phyloP scores from a whole-genome alignment of 2,329 filamentous ascomycete species.

The Aspergillus luchuensis region DNA sequence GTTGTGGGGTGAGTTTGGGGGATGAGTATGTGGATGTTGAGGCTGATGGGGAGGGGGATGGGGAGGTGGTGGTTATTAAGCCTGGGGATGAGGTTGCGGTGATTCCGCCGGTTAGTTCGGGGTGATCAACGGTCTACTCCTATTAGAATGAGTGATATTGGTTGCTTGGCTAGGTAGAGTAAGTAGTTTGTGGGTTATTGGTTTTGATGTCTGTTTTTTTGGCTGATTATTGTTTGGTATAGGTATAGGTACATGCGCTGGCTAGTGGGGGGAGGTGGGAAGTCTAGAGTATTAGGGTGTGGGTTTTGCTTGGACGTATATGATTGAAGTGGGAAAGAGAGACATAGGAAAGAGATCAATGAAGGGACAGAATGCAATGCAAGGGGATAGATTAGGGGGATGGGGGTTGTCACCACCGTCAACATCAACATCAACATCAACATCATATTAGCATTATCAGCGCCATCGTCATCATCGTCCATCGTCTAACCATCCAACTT shows the following conservation, averaged over 20 bases:
- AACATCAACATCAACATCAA: not conserved
- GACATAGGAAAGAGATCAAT: not conserved
- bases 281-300: not conserved
- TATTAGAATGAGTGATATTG: too few species aligned
- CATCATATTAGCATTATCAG: not conserved
- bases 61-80: constrained; percentile 38
- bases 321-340: not conserved
- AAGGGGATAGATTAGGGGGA: not conserved
- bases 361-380: not conserved
- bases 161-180: too few species aligned
- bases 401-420: too few species aligned
- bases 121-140: constrained; percentile 26
- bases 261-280: too few species aligned
- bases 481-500: constrained; percentile 19
- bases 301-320: not conserved
- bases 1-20: constrained; percentile 46
- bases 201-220: not conserved
- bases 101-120: constrained; percentile 52
- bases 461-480: not conserved
- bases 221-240: not conserved
- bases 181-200: not conserved
- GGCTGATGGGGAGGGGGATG: constrained; percentile 8
- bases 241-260: not conserved
- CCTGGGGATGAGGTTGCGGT: constrained; percentile 48
- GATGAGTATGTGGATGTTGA: constrained; percentile 48